phyloP scores from a whole-genome alignment of 2,329 filamentous ascomycete genomes.

The Monascus ruber region DNA sequence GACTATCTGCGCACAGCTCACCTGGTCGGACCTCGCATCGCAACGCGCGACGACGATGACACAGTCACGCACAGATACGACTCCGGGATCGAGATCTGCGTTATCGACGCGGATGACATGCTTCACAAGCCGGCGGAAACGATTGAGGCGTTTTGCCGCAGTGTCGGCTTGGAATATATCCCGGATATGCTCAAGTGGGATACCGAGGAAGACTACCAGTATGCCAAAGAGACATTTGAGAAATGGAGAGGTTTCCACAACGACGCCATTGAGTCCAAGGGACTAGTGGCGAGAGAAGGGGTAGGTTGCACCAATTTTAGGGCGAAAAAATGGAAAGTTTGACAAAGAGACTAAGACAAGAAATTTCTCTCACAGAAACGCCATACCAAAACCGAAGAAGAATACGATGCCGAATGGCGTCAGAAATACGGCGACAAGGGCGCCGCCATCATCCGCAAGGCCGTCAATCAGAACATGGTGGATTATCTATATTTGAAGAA shows the following conservation, averaged over 20 bases:
- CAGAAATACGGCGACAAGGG: conserved; percentile 50
- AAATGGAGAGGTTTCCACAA: conserved; percentile 98
- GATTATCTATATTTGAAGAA: conserved; percentile 56
- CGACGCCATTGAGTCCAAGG: conserved; percentile 75
- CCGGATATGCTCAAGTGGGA: conserved; percentile 78
- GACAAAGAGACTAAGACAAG: neutral
- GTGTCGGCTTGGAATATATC: conserved; percentile 64
- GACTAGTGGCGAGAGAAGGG: conserved; percentile 50
- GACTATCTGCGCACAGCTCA: conserved; percentile 64
- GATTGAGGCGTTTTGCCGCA: conserved; percentile 68
- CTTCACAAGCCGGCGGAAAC: conserved; percentile 70
- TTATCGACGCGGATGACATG: conserved; percentile 88
- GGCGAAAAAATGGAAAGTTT: conserved; percentile 5
- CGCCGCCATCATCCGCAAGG: conserved; percentile 47
- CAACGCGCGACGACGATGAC: conserved; percentile 27
- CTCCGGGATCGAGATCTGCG: conserved; percentile 54
- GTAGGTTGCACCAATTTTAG: conserved; percentile 20
- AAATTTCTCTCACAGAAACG: conserved; percentile 10
- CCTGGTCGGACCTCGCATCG: conserved; percentile 58
- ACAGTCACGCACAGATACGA: conserved; percentile 9
- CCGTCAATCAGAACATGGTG: conserved; percentile 47
- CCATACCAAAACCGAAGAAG: conserved; percentile 37
- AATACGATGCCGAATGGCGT: conserved; percentile 49
- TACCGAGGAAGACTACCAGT: conserved; percentile 56
- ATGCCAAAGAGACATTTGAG: conserved; percentile 67